A percentile compares a stretch with the other conserved stretches of the same genome.
Evolutionary conservation across 805 yeast species (phyloP).

Genomic region (Gaillardinia entomophila): DNA sequence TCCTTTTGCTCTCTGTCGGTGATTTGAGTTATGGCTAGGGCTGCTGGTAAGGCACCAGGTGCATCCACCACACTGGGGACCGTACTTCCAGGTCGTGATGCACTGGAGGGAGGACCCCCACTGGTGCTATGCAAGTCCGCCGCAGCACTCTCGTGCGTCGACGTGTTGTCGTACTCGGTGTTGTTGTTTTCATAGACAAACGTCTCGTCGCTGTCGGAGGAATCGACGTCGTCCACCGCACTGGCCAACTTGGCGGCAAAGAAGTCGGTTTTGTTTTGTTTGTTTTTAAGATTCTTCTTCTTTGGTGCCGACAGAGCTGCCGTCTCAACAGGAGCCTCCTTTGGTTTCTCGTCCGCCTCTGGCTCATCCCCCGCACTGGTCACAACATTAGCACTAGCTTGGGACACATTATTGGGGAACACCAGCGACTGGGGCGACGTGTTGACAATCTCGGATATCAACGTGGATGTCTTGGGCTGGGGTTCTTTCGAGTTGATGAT

Average conservation of each 20-base stretch:
- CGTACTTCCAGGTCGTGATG: not conserved
- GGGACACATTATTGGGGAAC: conserved; percentile 4
- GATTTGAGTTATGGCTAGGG: no score
- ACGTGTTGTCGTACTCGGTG: conserved; percentile 15
- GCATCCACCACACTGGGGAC: not conserved
- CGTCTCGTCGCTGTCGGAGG: conserved; percentile 88
- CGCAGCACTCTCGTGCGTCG: conserved; percentile 1
- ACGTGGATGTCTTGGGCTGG: conserved; percentile 27
- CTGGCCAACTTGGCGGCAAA: conserved; percentile 94
- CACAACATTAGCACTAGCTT: not conserved
- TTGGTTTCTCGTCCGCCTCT: not conserved
- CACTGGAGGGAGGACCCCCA: conserved; percentile 1
- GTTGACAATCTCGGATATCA: conserved; percentile 30
- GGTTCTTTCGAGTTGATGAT: conserved; percentile 31
- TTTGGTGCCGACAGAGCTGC: conserved; percentile 2
- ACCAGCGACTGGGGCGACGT: conserved; percentile 24
- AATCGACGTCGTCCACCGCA: conserved; percentile 86
- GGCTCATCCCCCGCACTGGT: not conserved
- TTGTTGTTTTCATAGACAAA: conserved; percentile 78
- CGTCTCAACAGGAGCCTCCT: no score
- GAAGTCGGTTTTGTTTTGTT: conserved; percentile 72
- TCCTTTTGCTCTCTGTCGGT: no score
- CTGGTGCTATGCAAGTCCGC: conserved; percentile 4
- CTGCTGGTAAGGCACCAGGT: not conserved
- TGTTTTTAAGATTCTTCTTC: conserved; percentile 22